phyloP scores from a whole-genome alignment of 495 filamentous ascomycete species.

The Mytilinidion resinicola region DNA sequence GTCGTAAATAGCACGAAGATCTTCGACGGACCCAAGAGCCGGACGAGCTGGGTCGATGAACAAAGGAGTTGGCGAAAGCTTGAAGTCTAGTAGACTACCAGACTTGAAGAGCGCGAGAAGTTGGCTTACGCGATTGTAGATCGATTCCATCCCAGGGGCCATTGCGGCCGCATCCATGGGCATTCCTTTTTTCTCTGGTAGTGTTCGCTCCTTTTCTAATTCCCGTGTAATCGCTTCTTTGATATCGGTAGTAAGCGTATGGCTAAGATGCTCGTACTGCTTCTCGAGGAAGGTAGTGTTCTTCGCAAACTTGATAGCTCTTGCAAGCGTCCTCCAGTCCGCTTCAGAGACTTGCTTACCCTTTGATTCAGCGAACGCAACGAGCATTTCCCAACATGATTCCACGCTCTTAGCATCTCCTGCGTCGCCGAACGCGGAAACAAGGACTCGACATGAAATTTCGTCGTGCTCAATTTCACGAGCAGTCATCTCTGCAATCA shows the following conservation, averaged over 20 bases:
- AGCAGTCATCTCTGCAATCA: slow-evolving; percentile 26
- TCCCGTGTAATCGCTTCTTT: not conserved
- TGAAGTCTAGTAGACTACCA: slow-evolving; percentile 15
- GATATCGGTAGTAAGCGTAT: not conserved
- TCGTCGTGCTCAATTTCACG: slow-evolving; percentile 28
- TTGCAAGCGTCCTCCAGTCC: slow-evolving; percentile 21
- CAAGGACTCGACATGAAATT: slow-evolving; percentile 33
- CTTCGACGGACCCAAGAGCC: slow-evolving; percentile 4
- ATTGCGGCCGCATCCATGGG: slow-evolving; percentile 12
- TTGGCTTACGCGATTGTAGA: slow-evolving; percentile 7
- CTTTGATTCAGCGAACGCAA: not conserved
- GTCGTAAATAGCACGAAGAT: slow-evolving; percentile 30
- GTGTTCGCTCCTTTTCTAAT: not conserved
- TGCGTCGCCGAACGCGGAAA: slow-evolving; percentile 34
- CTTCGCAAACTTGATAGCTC: slow-evolving; percentile 5
- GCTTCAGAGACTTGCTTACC: slow-evolving; percentile 1
- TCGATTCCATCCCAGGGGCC: not conserved
- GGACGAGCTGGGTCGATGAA: slow-evolving; percentile 11
- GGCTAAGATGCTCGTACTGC: not conserved
- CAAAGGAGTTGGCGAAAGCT: slow-evolving; percentile 17
- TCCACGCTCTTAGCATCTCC: slow-evolving; percentile 28
- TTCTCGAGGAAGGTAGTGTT: slow-evolving; percentile 3
- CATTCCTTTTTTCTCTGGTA: not conserved
- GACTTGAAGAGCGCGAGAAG: slow-evolving; percentile 18
- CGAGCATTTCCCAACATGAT: slow-evolving; percentile 15